Conservation (phyloP, 805 yeast genomes). For the Diddensiella transvaalensis region DNA sequence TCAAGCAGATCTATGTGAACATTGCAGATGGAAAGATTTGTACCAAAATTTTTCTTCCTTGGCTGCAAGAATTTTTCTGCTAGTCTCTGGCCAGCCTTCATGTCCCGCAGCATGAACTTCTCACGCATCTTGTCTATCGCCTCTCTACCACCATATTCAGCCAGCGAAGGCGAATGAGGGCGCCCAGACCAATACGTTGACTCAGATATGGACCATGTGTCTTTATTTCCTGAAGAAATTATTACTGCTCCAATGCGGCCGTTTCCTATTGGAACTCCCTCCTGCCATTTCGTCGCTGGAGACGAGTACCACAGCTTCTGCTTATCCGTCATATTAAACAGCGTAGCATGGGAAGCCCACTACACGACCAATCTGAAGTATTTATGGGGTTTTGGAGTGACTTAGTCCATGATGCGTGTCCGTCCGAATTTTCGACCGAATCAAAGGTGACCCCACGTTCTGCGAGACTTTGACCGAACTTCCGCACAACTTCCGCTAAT, state of each 20-base stretch:
- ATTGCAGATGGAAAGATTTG: slow-evolving; percentile 10
- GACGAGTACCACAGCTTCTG: slow-evolving; percentile 10
- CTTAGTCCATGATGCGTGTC: too few relatives aligned
- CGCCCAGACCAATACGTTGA: slow-evolving; percentile 13
- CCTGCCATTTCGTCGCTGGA: slow-evolving; percentile 10
- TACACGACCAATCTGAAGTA: too few relatives aligned
- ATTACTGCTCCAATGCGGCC: slow-evolving; percentile 15
- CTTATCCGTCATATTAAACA: background rate
- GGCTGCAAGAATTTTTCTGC: slow-evolving; percentile 13
- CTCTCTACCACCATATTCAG: slow-evolving; percentile 8
- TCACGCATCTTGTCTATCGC: slow-evolving; percentile 3
- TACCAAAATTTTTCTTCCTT: slow-evolving; percentile 11
- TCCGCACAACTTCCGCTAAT: background rate
- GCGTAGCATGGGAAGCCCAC: too few relatives aligned
- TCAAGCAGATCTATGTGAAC: background rate
- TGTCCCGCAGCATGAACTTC: slow-evolving; percentile 3
- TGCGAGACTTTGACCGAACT: background rate
- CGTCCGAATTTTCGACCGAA: background rate
- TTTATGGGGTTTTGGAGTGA: too few relatives aligned
- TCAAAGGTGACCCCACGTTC: background rate
- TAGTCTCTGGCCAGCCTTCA: background rate
- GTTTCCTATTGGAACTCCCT: slow-evolving; percentile 13
- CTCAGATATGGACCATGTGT: slow-evolving; percentile 8
- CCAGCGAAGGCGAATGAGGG: slow-evolving; percentile 3
- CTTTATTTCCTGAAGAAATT: slow-evolving; percentile 1